Evolutionary conservation across 192 early-diverging fungal genomes (phyloP).

Genomic region (Cladochytrium replicatum): DNA sequence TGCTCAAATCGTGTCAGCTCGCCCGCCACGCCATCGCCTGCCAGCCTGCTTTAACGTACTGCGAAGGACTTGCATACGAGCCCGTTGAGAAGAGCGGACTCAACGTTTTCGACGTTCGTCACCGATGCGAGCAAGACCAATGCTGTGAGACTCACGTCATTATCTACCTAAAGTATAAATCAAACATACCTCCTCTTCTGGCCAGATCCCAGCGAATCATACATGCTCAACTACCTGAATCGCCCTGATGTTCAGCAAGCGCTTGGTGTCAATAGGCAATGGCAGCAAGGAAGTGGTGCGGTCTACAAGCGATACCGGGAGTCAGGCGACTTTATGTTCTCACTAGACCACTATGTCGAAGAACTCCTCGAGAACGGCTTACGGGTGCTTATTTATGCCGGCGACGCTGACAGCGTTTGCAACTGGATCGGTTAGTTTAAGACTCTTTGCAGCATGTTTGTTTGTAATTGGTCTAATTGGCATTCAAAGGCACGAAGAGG

Average conservation of each 20-base stretch:
- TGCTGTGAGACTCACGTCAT: constrained; percentile 67
- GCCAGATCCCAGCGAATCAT: too few relatives aligned
- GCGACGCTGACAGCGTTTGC: constrained; percentile 39
- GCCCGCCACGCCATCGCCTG: too few relatives aligned
- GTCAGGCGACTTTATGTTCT: constrained; percentile 38
- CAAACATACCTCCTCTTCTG: too few relatives aligned
- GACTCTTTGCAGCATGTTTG: background rate
- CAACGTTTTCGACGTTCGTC: constrained; percentile 74
- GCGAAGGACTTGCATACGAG: too few relatives aligned
- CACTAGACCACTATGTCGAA: constrained; percentile 21
- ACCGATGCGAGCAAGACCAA: constrained; percentile 49
- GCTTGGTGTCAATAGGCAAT: constrained; percentile 40
- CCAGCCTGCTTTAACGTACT: too few relatives aligned
- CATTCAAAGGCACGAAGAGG: too few relatives aligned
- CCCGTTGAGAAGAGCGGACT: too few relatives aligned
- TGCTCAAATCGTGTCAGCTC: too few relatives aligned
- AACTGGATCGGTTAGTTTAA: constrained; percentile 32
- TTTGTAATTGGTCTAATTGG: background rate
- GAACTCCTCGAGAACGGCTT: constrained; percentile 25
- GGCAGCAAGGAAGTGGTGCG: constrained; percentile 40
- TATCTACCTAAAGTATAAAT: too few relatives aligned
- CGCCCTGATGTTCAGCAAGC: constrained; percentile 27
- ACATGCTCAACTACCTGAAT: constrained; percentile 51
- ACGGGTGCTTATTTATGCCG: constrained; percentile 36
- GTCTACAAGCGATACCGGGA: constrained; percentile 29